Conservation (phyloP, 148 eudicot species). For the Salicornia ramosissima region DNA sequence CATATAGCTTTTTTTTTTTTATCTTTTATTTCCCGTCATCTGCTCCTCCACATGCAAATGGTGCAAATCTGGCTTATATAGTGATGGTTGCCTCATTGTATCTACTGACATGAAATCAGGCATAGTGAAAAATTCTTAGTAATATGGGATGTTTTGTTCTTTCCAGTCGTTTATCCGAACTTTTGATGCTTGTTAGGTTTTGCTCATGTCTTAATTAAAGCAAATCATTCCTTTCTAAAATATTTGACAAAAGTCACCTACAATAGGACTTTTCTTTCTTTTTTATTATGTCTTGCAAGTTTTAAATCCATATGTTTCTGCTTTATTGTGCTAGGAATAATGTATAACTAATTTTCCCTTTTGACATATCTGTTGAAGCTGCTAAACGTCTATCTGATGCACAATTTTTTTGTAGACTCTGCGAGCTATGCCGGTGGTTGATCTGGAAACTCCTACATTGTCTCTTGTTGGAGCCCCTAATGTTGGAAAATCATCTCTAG, state of each 20-base stretch:
- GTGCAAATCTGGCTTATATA: neutral
- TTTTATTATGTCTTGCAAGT: too few relatives aligned
- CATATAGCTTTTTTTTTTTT: too few relatives aligned
- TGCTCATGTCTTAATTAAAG: neutral
- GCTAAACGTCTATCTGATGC: neutral
- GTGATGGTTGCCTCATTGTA: neutral
- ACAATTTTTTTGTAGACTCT: constrained; percentile 49
- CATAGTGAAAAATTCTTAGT: neutral
- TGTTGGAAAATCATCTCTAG: constrained; percentile 97
- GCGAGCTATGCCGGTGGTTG: constrained; percentile 97
- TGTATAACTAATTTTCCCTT: neutral
- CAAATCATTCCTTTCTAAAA: neutral
- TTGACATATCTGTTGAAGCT: neutral
- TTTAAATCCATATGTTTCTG: too few relatives aligned
- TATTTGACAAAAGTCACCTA: neutral
- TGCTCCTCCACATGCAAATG: neutral
- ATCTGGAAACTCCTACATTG: constrained; percentile 84
- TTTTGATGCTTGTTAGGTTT: too few relatives aligned
- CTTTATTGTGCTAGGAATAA: too few relatives aligned
- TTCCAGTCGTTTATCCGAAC: too few relatives aligned
- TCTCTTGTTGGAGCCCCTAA: constrained; percentile 99
- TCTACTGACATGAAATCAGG: neutral
- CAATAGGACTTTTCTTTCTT: neutral
- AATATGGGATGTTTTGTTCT: neutral
- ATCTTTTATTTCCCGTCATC: neutral